Base-by-base conservation (phyloP, 2,329 filamentous ascomycete genomes). In the Aureobasidium sp. region DNA sequence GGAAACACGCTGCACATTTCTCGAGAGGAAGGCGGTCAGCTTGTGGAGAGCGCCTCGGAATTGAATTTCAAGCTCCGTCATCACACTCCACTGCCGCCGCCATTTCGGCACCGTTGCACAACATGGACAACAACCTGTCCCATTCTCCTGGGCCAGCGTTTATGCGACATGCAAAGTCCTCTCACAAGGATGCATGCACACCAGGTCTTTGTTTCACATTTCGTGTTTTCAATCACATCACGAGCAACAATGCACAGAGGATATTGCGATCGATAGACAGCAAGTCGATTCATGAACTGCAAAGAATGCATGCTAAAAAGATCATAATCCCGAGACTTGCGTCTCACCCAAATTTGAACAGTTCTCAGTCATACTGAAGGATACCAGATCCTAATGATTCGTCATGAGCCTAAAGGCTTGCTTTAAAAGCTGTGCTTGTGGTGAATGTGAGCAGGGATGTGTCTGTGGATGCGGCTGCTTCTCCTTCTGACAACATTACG, bases 401-500 rank as follows among this genome's bases (percentile, higher is more conserved):
- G 34, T 40, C 47, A 19, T 50, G 17, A 55, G 21, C 8, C 25
- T 40, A 21, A 21, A 12, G 17, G 19, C 25, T 22, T 32, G 21
- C 8, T 17, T 37, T 19, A 52, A 11, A 52, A 45, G 30, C 40
- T 39, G 32, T 38, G 30, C 24, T 53, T 50, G 51, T 53, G 45
- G 22, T 27, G 24, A 17, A 50, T 34, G 29, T 41, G 41, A 21
- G 6, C 25, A 27, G 55, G 49, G 14, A 53, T 49, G 39, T 58
- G 58, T 34, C 55, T 55, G 21, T 49, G 52, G 10, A 58, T 39
- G 39, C 61, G 55, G 14, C 55, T 58, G 30, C 57, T 56, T 34
- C 51, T 54, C 19, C 45, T 45, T 38, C 42, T 44, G 25, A 58
- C 49, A 22, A 55, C 54, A 47, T 56, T 50, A 39, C 56, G 58